phyloP scores from a whole-genome alignment of 352 stramenopile genomes.

The Globisporangium lucens region DNA sequence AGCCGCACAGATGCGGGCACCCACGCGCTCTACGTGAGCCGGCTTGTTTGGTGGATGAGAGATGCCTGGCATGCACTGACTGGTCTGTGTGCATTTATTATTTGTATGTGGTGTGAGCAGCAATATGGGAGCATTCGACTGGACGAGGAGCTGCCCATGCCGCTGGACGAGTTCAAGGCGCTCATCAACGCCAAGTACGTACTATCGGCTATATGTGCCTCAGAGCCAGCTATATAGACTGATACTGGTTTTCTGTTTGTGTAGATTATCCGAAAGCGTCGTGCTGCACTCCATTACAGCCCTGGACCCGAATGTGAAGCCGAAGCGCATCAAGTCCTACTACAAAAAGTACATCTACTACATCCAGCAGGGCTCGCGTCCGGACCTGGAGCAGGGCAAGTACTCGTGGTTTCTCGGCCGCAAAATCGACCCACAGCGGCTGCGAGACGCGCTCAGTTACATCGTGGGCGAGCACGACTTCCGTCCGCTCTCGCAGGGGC shows the following conservation, averaged over 20 bases:
- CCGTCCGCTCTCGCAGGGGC: conserved; percentile 71
- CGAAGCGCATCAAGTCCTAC: conserved; percentile 65
- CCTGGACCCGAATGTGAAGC: conserved; percentile 27
- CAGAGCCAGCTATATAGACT: conserved; percentile 1
- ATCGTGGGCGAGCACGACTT: conserved; percentile 79
- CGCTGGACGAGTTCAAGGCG: conserved; percentile 40
- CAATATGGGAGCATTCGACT: conserved; percentile 85
- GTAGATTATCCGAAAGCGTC: conserved; percentile 42
- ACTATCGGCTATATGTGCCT: background rate
- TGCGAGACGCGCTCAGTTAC: conserved; percentile 64
- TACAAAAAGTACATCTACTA: conserved; percentile 92
- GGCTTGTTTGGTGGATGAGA: background rate
- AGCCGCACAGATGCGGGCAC: conserved; percentile 84
- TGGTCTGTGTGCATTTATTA: conserved; percentile 7
- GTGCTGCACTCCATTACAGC: conserved; percentile 43
- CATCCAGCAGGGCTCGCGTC: conserved; percentile 77
- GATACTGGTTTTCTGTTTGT: background rate
- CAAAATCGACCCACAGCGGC: conserved; percentile 49
- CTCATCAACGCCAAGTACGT: conserved; percentile 54
- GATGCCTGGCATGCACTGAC: background rate
- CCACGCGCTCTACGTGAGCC: conserved; percentile 75
- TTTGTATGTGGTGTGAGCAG: conserved; percentile 25
- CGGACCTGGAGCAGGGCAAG: conserved; percentile 62
- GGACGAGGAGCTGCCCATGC: conserved; percentile 31
- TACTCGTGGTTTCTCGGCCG: conserved; percentile 85